Base-by-base conservation (phyloP, 495 filamentous ascomycete species). In the Neurospora sp. region DNA sequence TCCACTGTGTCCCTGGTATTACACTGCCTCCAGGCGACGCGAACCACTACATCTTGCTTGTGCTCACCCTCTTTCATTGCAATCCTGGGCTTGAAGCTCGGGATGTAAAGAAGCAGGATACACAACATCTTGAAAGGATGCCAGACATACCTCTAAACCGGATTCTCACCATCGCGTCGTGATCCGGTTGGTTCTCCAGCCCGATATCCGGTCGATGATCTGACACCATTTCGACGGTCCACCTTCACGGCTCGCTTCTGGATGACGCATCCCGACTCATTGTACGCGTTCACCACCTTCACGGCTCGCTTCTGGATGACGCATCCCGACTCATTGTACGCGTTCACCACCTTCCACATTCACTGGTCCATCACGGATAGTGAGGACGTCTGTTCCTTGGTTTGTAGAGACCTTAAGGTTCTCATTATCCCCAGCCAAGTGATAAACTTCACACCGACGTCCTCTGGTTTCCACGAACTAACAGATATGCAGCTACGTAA, bases 1-100 rank as follows among this genome's bases (percentile, higher is more conserved):
- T 73, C 81, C 91, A 94, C 88, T 83, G 92, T 94, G 91, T 94
- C 90, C 88, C 89, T 85, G 89, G 91, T 90, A 91, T 93, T 90
- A 90, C 92, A 95, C 92, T 94, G 90, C 85, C 88, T 89, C 90
- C 87, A 85, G 88, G 88, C 82, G 91, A 93, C 87, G 93, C 93
- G 91, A 95, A 90, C 79, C 53, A 59, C 53, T 65, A 35, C 53
- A 65, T 65, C 12, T 65, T 65, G 53, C 27, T 65, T 31, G 31
- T 31, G 22, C 53, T 65, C 53, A 37, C 5, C 53, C 53, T 65
- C 48, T 65, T 61, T 65, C 53, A 65, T 65, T 65, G 31, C 53
- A 65, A 35, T 35, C 53, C 27, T 35, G 27, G 53, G 53, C 53
- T 65, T 18, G 12, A 37, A 16, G 53, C 27, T 35, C 1, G 53